A percentile compares a stretch with the other conserved stretches of the same genome.
These are phyloP conservation scores for Raddia distichophylla DNA, from an alignment of 176 grass and related monocot species.

Conservation along the genomic window DNA sequence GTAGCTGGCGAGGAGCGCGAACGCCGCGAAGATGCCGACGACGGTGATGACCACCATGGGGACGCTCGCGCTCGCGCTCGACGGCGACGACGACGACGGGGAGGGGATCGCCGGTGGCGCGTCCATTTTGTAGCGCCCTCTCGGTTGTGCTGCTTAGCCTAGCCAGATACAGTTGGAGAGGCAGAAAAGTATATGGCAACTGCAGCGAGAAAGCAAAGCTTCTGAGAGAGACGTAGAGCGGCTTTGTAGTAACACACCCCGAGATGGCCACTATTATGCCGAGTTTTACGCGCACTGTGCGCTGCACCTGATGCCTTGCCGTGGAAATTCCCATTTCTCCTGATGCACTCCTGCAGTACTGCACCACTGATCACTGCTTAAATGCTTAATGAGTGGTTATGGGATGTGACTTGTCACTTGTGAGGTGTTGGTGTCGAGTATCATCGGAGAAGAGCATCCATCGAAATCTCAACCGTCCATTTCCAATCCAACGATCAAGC, in stretches of 20 bases:
- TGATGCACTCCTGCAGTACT: not conserved
- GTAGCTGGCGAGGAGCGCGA: slow-evolving; percentile 77
- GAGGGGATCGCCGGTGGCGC: slow-evolving; percentile 30
- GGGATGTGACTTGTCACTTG: not conserved
- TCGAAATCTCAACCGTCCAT: not conserved
- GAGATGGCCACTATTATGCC: slow-evolving; percentile 18
- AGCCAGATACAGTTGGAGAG: slow-evolving; percentile 26
- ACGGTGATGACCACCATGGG: slow-evolving; percentile 80
- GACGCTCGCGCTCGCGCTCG: slow-evolving; percentile 57
- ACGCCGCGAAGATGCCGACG: slow-evolving; percentile 76
- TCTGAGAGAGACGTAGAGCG: slow-evolving; percentile 45
- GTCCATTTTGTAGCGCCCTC: slow-evolving; percentile 41
- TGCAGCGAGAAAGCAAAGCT: slow-evolving; percentile 20
- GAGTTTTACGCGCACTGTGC: not conserved
- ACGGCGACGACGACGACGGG: slow-evolving; percentile 29
- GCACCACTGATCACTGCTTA: no score
- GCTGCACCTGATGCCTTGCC: not conserved
- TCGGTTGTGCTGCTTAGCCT: not conserved
- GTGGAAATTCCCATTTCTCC: not conserved
- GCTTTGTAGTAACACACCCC: not conserved
- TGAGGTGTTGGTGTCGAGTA: not conserved
- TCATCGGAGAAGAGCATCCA: not conserved
- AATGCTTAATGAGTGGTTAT: not conserved
- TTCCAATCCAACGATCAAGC: not conserved
- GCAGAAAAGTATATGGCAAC: slow-evolving; percentile 4